Conservation (phyloP, 2,329 filamentous ascomycete species). For the Sporothrix globosa region DNA sequence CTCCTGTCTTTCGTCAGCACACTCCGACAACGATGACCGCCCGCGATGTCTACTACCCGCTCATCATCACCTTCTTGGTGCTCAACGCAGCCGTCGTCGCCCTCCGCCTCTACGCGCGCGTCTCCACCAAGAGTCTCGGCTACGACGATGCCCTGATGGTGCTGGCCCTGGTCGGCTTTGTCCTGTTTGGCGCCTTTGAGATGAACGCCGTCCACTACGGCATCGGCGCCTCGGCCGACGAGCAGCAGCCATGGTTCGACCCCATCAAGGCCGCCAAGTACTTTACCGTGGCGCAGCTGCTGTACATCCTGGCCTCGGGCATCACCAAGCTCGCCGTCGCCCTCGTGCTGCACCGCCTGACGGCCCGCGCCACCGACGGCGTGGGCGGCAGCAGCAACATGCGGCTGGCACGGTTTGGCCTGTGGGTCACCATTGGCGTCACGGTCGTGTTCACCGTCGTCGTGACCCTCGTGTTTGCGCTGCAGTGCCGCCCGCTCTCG, state of each 20-base stretch:
- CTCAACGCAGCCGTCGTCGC: conserved; percentile 24
- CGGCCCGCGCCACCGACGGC: neutral
- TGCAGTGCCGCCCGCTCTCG: conserved; percentile 30
- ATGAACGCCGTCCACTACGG: conserved; percentile 29
- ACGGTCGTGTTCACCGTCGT: conserved; percentile 10
- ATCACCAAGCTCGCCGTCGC: conserved; percentile 29
- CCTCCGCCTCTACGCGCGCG: conserved; percentile 25
- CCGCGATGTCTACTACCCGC: conserved; percentile 29
- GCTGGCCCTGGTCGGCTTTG: conserved; percentile 28
- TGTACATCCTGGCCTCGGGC: conserved; percentile 29
- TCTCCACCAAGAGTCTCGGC: conserved; percentile 19
- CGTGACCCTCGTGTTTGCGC: conserved; percentile 24
- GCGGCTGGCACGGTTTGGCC: neutral
- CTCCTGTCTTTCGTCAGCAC: too few species aligned
- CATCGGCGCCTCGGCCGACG: conserved; percentile 11
- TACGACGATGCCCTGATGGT: conserved; percentile 29
- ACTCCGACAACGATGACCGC: too few species aligned
- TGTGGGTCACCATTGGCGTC: conserved; percentile 9
- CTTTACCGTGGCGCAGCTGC: conserved; percentile 29
- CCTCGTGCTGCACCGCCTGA: conserved; percentile 21
- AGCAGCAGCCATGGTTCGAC: conserved; percentile 17
- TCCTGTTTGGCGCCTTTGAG: conserved; percentile 26
- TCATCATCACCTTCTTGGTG: conserved; percentile 31
- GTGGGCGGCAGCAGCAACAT: neutral
- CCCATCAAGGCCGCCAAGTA: conserved; percentile 28